Conservation (phyloP, 208 protist genomes). For the Angomonas desouzai region DNA sequence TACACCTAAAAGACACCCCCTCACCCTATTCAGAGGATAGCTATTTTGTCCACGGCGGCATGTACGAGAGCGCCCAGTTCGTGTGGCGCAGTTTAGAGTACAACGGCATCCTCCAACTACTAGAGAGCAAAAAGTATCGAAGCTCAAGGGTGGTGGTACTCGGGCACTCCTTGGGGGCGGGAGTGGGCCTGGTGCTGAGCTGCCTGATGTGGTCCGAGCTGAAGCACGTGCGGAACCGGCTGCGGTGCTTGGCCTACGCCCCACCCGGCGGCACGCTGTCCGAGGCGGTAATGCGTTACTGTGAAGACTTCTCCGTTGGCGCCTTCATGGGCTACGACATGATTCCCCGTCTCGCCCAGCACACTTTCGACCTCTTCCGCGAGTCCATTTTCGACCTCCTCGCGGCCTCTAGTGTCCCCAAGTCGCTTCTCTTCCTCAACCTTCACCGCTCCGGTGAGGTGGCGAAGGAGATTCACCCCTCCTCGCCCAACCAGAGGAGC, state of each 20-base stretch:
- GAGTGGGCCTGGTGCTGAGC: slow-evolving; percentile 66
- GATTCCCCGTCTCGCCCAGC: slow-evolving; percentile 65
- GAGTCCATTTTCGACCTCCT: slow-evolving; percentile 74
- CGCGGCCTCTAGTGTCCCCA: slow-evolving; percentile 45
- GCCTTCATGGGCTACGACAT: slow-evolving; percentile 79
- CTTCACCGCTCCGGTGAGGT: slow-evolving; percentile 26
- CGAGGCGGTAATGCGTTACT: slow-evolving; percentile 58
- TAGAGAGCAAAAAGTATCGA: slow-evolving; percentile 37
- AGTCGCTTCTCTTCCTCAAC: slow-evolving; percentile 66
- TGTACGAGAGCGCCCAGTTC: slow-evolving; percentile 57
- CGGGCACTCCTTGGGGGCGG: slow-evolving; percentile 86
- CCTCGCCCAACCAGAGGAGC: background rate
- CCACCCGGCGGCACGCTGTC: slow-evolving; percentile 78
- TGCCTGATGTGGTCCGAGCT: slow-evolving; percentile 54
- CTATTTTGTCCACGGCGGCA: slow-evolving; percentile 82
- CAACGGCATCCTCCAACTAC: slow-evolving; percentile 49
- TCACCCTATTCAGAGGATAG: slow-evolving; percentile 23
- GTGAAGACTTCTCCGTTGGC: slow-evolving; percentile 51
- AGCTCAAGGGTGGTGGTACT: slow-evolving; percentile 54
- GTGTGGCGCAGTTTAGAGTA: slow-evolving; percentile 48
- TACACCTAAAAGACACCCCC: slow-evolving; percentile 30
- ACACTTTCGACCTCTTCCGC: slow-evolving; percentile 76
- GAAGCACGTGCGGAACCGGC: slow-evolving; percentile 38
- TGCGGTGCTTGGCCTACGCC: slow-evolving; percentile 75
- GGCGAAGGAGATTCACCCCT: slow-evolving; percentile 23